These are phyloP conservation scores for Vigna mungo DNA, from an alignment of 306 rosid species.

Conservation along the genomic window DNA sequence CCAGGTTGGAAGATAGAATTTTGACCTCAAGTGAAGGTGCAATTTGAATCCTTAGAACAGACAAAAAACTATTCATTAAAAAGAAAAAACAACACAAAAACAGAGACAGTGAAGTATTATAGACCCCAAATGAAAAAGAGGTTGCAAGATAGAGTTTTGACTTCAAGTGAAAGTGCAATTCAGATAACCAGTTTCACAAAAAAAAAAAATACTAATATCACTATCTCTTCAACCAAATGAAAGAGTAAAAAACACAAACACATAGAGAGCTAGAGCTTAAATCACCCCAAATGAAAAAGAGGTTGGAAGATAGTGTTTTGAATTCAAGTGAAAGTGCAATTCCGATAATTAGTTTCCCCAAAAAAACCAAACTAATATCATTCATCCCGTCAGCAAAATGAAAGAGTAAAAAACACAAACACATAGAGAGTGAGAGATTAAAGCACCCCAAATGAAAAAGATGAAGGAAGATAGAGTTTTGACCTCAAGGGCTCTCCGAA, in stretches of 20 bases:
- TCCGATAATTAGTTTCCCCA: too few relatives aligned
- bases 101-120: too few relatives aligned
- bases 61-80: neutral
- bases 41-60: neutral
- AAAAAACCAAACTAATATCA: too few relatives aligned
- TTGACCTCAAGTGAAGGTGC: neutral
- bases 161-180: too few relatives aligned
- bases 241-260: neutral
- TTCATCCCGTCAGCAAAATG: neutral
- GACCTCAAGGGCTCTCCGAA: conserved; percentile 81
- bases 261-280: neutral
- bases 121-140: neutral
- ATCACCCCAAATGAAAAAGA: neutral
- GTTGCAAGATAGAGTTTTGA: too few relatives aligned
- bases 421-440: neutral
- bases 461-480: neutral
- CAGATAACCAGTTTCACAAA: too few relatives aligned
- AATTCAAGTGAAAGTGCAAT: too few relatives aligned
- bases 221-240: neutral
- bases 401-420: neutral
- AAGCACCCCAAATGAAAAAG: neutral
- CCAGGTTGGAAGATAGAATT: neutral
- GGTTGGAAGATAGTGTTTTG: too few relatives aligned
- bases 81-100: neutral
- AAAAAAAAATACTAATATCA: too few relatives aligned